Evolutionary conservation across 345 rosid genomes (phyloP).

Genomic region (Aquilaria yunnanensis): DNA sequence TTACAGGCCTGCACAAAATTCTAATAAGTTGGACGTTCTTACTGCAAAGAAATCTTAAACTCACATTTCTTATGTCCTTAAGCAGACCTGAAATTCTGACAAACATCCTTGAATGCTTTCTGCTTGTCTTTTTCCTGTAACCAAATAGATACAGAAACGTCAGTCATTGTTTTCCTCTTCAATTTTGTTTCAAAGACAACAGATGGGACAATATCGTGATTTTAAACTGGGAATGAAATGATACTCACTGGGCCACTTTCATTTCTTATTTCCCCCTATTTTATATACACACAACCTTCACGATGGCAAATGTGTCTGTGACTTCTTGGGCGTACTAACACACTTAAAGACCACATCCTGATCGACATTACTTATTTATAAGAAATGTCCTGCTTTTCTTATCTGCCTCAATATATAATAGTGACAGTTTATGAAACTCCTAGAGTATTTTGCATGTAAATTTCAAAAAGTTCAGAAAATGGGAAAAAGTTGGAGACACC

Average conservation of each 20-base stretch:
- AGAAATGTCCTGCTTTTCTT: slow-evolving; percentile 2
- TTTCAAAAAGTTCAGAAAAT: neutral
- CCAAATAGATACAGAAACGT: neutral
- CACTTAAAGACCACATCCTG: too few species aligned
- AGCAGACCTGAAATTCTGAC: slow-evolving; percentile 79
- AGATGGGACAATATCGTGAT: too few species aligned
- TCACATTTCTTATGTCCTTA: slow-evolving; percentile 6
- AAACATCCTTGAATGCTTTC: slow-evolving; percentile 73
- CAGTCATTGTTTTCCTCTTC: neutral
- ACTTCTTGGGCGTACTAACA: too few species aligned
- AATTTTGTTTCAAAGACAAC: neutral
- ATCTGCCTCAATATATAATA: neutral
- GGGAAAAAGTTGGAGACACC: neutral
- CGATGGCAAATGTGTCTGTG: too few species aligned
- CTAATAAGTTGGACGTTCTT: slow-evolving; percentile 13
- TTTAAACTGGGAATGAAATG: too few species aligned
- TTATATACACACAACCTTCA: too few species aligned
- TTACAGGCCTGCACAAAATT: slow-evolving; percentile 71
- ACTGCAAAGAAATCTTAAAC: slow-evolving; percentile 4
- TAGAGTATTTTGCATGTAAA: neutral
- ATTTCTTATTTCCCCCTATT: too few species aligned
- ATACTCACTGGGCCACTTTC: too few species aligned
- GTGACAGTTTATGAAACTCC: neutral
- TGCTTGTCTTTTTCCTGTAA: slow-evolving; percentile 82
- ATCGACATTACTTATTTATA: neutral